Percentiles rank a stretch among this genome's conserved stretches.
Conservation (phyloP, 306 rosid species). For the Oxytropis ochrocephala region DNA sequence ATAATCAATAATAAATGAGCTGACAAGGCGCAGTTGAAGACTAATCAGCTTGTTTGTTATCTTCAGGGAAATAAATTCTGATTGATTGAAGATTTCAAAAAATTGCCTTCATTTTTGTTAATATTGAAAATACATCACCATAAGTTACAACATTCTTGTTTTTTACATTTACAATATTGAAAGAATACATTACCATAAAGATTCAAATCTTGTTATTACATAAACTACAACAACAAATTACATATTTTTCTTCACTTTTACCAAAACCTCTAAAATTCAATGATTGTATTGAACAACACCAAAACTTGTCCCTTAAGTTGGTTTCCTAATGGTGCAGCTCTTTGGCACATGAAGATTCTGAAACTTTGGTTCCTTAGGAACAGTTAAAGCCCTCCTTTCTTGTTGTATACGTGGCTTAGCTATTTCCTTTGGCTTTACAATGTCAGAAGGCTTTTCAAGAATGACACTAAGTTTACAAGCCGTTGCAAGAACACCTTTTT, state of each 20-base stretch:
- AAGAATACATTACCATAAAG: not conserved
- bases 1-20: slow-evolving; percentile 37
- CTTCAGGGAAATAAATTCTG: not conserved
- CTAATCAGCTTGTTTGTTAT: not conserved
- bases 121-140: not conserved
- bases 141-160: not conserved
- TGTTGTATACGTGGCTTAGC: slow-evolving; percentile 34
- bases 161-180: not conserved
- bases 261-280: slow-evolving; percentile 29
- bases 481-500: slow-evolving; percentile 24
- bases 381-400: slow-evolving; percentile 43
- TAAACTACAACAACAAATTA: slow-evolving; percentile 25
- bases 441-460: slow-evolving; percentile 36
- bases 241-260: not conserved
- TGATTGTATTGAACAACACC: slow-evolving; percentile 34
- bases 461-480: slow-evolving; percentile 33
- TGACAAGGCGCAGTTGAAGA: not conserved
- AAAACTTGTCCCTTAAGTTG: not conserved
- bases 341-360: slow-evolving; percentile 52
- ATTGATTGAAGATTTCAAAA: not conserved
- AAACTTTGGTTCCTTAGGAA: slow-evolving; percentile 67
- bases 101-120: not conserved
- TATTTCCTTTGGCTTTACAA: slow-evolving; percentile 27
- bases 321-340: slow-evolving; percentile 25
- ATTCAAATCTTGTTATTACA: not conserved